These are phyloP conservation scores for Cladosporium sp. DNA, from an alignment of 2,329 filamentous ascomycete species.

Conservation along the genomic window DNA sequence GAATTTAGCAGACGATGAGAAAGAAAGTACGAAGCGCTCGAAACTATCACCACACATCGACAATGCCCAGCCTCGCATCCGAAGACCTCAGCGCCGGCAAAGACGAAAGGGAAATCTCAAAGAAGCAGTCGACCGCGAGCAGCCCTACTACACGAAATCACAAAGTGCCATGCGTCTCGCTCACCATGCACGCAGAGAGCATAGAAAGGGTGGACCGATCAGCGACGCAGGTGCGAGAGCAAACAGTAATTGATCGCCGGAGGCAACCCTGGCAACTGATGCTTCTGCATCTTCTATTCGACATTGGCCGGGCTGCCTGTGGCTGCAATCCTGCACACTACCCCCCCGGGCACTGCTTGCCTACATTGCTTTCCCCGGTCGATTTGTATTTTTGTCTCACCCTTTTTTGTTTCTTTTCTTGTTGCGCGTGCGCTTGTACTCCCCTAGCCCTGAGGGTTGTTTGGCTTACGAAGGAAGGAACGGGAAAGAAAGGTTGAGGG, in stretches of 20 bases:
- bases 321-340: background rate
- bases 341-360: background rate
- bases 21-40: slow-evolving; percentile 7
- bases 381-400: background rate
- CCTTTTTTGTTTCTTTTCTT: background rate
- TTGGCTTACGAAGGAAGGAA: background rate
- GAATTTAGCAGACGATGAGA: background rate
- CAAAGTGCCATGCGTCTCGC: background rate
- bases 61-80: background rate
- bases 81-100: background rate
- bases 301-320: background rate
- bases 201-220: background rate
- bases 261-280: background rate
- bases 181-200: too few species aligned
- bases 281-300: background rate
- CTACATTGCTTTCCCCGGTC: background rate
- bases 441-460: background rate
- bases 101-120: background rate
- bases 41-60: background rate
- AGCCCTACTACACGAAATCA: background rate
- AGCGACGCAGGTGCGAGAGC: background rate
- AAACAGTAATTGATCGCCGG: background rate
- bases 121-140: background rate
- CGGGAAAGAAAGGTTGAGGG: background rate
- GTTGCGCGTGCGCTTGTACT: background rate